Evolutionary conservation across 306 rosid genomes (phyloP), one percentile per base, ranked within the genome.

Genomic region (Trifolium pratense): DNA sequence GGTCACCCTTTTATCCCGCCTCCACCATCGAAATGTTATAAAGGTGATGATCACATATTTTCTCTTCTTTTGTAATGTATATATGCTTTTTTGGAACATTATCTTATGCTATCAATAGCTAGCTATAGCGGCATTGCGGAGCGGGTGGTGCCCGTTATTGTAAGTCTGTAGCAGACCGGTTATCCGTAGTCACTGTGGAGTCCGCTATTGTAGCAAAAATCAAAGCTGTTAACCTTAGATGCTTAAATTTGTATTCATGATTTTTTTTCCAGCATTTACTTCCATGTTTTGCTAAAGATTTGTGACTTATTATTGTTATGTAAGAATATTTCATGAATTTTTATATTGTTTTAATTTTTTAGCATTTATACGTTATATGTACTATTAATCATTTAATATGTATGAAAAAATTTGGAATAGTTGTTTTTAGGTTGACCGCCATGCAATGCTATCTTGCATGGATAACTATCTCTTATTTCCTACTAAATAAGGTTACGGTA

Each of bases 1-100:
- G 85, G 97, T 91, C 78, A 80, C 93, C 26, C 96, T 88, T 73
- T 75, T 92, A 40, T 90, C 96, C 59, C 90, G 89, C 23, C 97
- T 95, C 40, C 88, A 85, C 82, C 96, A 91, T 83, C 76, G 37
- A 11, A 90, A 91, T 85, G 86, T 95, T 60, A 79, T 95, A 80
- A 95, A 89, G 96, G 99, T 94, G 55, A 80, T 61, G 58, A 80
- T 61, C 58, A 5, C 56, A 70, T 78, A 55, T 75, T 62, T 66
- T 70, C 21, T 40, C 10, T 16, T 58, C 23, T 59, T 45, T 79
- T 55, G 9, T 25, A 32, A 4, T 46, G 73, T 25, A 8, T 14
- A 21, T 64, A 18, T 71, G 58, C 46, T 73, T 29, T 15, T 70
- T 75, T 36, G 14, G 5, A 20, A 21, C 6, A 18, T 53, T 53